Percentiles rank a stretch among this genome's conserved stretches.
Conservation (phyloP, 2,329 filamentous ascomycete genomes). For the Rosellinia necatrix region DNA sequence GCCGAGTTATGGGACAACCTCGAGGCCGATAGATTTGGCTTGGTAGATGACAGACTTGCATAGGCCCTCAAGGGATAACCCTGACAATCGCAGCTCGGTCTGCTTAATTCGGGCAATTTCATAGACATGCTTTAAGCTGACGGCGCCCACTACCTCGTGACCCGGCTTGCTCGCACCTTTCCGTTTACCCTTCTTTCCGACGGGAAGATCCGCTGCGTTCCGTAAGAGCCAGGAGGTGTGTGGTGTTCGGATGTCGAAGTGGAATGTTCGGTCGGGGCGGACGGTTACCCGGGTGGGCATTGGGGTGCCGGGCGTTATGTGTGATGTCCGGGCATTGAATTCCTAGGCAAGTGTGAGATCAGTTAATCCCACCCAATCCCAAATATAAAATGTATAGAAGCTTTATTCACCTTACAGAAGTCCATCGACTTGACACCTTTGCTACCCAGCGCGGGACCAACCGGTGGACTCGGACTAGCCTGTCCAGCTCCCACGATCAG, state of each 20-base stretch:
- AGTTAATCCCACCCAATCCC: conserved; percentile 23
- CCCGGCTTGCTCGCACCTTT: conserved; percentile 78
- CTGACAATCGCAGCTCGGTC: conserved; percentile 73
- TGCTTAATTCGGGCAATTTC: conserved; percentile 98
- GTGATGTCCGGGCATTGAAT: conserved; percentile 92
- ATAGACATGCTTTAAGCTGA: conserved; percentile 94
- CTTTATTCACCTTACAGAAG: conserved; percentile 82
- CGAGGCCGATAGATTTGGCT: conserved; percentile 75
- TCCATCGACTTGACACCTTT: conserved; percentile 99
- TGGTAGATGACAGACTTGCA: conserved; percentile 76
- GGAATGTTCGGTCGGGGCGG: conserved; percentile 89
- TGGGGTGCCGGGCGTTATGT: conserved; percentile 81
- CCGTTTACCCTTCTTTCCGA: conserved; percentile 74
- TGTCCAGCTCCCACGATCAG: conserved; percentile 96
- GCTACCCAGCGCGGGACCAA: conserved; percentile 92
- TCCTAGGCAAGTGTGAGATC: conserved; percentile 62
- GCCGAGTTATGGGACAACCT: conserved; percentile 58
- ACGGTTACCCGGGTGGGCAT: conserved; percentile 91
- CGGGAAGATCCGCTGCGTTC: conserved; percentile 76
- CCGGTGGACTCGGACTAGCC: conserved; percentile 90
- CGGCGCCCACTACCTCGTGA: conserved; percentile 77
- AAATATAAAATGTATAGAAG: neutral
- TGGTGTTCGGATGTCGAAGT: conserved; percentile 90
- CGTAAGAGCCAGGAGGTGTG: conserved; percentile 91
- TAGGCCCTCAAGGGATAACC: conserved; percentile 70